Conservation (phyloP, 352 stramenopile species). For the Phytophthora cryptogea region DNA sequence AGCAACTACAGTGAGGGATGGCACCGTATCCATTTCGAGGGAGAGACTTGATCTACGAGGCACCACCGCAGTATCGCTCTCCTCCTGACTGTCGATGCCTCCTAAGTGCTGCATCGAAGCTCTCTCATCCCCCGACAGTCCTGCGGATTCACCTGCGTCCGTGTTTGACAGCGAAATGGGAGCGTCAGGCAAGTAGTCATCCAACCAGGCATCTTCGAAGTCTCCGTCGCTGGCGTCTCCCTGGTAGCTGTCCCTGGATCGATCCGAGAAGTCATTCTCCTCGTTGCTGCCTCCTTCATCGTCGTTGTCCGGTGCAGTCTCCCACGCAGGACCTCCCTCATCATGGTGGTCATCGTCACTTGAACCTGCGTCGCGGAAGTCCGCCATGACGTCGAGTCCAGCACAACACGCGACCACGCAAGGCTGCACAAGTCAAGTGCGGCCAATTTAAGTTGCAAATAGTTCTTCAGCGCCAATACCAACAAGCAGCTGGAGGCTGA, state of each 20-base stretch:
- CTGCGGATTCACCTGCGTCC: slow-evolving; percentile 3
- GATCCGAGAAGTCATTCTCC: slow-evolving; percentile 13
- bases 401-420: slow-evolving; percentile 5
- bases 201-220: slow-evolving; percentile 47
- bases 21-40: slow-evolving; percentile 21
- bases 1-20: slow-evolving; percentile 28
- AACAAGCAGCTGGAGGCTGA: background rate
- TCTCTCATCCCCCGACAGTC: slow-evolving; percentile 11
- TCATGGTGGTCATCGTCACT: slow-evolving; percentile 35
- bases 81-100: slow-evolving; percentile 14
- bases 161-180: background rate
- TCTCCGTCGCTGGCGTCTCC: slow-evolving; percentile 33
- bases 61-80: slow-evolving; percentile 4
- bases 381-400: slow-evolving; percentile 22
- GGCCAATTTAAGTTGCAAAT: slow-evolving; percentile 25
- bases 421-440: slow-evolving; percentile 1
- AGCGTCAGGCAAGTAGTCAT: slow-evolving; percentile 37
- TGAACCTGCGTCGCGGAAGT: slow-evolving; percentile 13
- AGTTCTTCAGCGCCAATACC: slow-evolving; percentile 6
- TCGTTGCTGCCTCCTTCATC: slow-evolving; percentile 24
- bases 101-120: slow-evolving; percentile 5
- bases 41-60: slow-evolving; percentile 20
- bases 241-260: slow-evolving; percentile 9
- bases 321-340: slow-evolving; percentile 21
- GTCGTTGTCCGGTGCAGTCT: slow-evolving; percentile 36